Percentiles rank a stretch among this genome's conserved stretches.
Conservation (phyloP, 1,139 yeast genomes). For the Zygoascus hellenicus region DNA sequence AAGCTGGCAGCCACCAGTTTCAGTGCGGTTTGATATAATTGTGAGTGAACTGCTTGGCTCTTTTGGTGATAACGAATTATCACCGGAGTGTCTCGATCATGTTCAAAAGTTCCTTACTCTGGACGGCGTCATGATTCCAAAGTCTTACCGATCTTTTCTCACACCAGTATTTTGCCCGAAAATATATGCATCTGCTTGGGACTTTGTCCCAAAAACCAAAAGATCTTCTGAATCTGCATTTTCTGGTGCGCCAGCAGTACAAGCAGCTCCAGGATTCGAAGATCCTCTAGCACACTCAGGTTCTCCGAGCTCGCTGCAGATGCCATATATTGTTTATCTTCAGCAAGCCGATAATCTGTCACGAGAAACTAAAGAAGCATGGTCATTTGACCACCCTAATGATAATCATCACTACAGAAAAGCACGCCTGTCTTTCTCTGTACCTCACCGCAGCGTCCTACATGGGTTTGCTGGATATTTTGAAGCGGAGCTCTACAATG, state of each 20-base stretch:
- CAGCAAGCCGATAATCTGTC: constrained; percentile 42
- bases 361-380: constrained; percentile 24
- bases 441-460: constrained; percentile 45
- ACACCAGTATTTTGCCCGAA: constrained; percentile 63
- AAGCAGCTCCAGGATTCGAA: constrained; percentile 12
- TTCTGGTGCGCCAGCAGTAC: constrained; percentile 8
- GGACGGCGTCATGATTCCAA: constrained; percentile 56
- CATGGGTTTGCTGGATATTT: constrained; percentile 79
- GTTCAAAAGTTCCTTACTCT: constrained; percentile 28
- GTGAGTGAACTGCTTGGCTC: constrained; percentile 84
- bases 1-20: constrained; percentile 39
- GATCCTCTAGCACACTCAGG: constrained; percentile 4
- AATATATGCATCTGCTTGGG: constrained; percentile 34
- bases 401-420: constrained; percentile 31
- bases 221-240: constrained; percentile 8
- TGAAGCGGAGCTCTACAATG: constrained; percentile 57
- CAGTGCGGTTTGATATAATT: constrained; percentile 42
- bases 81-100: constrained; percentile 66
- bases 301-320: constrained; percentile 30
- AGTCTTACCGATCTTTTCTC: constrained; percentile 50
- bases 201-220: constrained; percentile 8
- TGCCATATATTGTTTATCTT: constrained; percentile 58
- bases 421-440: constrained; percentile 35
- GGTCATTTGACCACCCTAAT: constrained; percentile 31
- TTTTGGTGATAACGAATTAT: constrained; percentile 83